These are phyloP conservation scores for Apiotrichum montevideense DNA, from an alignment of 1,284 basidiomycete species.

Conservation along the genomic window DNA sequence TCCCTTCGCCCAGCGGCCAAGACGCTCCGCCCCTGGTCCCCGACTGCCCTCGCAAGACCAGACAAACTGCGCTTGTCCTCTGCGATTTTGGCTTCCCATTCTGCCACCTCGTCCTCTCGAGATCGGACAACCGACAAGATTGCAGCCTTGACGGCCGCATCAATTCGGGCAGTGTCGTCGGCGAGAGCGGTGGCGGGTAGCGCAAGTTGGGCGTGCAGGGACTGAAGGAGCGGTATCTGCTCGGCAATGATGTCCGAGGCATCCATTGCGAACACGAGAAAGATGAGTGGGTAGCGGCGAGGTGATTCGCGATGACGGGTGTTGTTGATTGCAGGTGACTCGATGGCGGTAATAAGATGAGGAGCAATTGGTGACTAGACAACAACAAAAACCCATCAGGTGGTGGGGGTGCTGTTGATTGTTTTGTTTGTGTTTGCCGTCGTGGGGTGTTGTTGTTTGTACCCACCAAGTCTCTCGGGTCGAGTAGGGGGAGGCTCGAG, in stretches of 20 bases:
- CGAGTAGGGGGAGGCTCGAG: too few species aligned
- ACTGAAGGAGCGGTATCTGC: slow-evolving; percentile 37
- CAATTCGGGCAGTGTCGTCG: slow-evolving; percentile 35
- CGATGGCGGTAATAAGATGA: neutral
- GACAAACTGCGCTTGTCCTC: slow-evolving; percentile 25
- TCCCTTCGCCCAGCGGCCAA: slow-evolving; percentile 25
- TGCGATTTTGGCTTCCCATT: slow-evolving; percentile 32
- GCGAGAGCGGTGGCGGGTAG: slow-evolving; percentile 31
- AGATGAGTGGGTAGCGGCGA: too few species aligned
- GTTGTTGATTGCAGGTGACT: too few species aligned
- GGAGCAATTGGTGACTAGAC: slow-evolving; percentile 1
- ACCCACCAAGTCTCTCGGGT: neutral
- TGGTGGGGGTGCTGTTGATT: neutral
- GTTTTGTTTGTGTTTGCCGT: neutral
- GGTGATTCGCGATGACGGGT: neutral
- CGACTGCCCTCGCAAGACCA: slow-evolving; percentile 31
- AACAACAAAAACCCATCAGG: neutral
- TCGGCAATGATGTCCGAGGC: slow-evolving; percentile 36
- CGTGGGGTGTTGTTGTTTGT: slow-evolving; percentile 8
- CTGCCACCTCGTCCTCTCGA: slow-evolving; percentile 40
- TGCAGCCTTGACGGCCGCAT: slow-evolving; percentile 35
- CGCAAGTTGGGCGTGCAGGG: slow-evolving; percentile 36
- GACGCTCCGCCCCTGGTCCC: slow-evolving; percentile 32
- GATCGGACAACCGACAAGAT: slow-evolving; percentile 35
- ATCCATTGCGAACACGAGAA: slow-evolving; percentile 20